Evolutionary conservation across 352 stramenopile species (phyloP), one percentile per base, ranked within the genome.

Genomic region (Hyaloperonospora brassicae): DNA sequence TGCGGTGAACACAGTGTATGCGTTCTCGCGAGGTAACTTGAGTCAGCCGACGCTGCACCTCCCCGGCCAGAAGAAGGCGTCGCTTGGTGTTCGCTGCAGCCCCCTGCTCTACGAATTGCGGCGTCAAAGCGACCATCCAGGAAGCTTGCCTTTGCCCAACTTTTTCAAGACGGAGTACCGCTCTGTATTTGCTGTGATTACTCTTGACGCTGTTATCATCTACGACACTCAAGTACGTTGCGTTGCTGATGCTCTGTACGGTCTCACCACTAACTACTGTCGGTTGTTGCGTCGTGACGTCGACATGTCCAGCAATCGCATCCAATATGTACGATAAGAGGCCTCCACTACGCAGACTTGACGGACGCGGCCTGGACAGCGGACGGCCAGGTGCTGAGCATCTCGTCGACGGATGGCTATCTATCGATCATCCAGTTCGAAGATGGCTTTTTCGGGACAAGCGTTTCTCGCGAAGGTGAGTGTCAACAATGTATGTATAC

Each of bases 361-460:
- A 98, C 93, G 13, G 94, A 98, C 72, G 84, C 78, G 25, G 83
- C 77, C 42, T 98, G 95, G 95, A 95, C 89, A 1, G 45, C 62
- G 0, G 88, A 98, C 67, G 94, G 93, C 11, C 83, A 81, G 38
- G 78, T 81, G n/a, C 70, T 98, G 21, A 84, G 94, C 52, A 83
- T 98, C 13, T 95, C 84, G n/a, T 98, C 93, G 25, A 93, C 88
- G 24, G 95, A 98, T 70, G 95, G 95, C 38, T 98, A 98, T 59
- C 72, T 98, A 31, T 97, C 87, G 5, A 93, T 98, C 52, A 73
- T 98, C 30, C 82, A 72, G 35, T 98, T 98, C 68, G 73, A 74
- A 31, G 64, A 84, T 30, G 87, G 76, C 12, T 96, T 98, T 70
- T 87, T 94, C 24, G 84, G 84, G 6, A 48, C 47, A 1, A 51